Evolutionary conservation across 352 stramenopile genomes (phyloP).

Genomic region (Globisporangium spinosum): DNA sequence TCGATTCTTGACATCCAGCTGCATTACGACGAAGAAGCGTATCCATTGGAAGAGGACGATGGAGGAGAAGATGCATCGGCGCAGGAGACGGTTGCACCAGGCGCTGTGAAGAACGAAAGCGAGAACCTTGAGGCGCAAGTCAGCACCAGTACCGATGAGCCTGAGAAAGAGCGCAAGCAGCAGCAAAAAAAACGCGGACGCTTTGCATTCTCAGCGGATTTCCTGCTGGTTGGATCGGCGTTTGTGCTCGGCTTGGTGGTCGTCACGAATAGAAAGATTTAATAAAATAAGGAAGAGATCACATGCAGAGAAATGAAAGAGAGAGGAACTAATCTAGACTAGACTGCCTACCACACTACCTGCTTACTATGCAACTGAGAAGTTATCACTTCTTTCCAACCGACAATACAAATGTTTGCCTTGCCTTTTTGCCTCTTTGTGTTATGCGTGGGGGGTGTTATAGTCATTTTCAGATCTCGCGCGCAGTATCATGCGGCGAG

Average conservation of each 20-base stretch:
- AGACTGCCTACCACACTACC: neutral
- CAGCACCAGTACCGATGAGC: neutral
- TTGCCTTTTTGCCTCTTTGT: neutral
- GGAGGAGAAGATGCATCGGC: neutral
- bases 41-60: conserved; percentile 40
- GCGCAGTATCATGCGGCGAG: neutral
- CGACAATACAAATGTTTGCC: neutral
- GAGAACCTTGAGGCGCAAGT: neutral
- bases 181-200: neutral
- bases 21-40: conserved; percentile 66
- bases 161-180: neutral
- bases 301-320: conserved; percentile 1
- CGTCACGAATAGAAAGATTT: conserved; percentile 41
- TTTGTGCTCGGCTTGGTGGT: conserved; percentile 26
- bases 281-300: conserved; percentile 22
- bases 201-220: conserved; percentile 50
- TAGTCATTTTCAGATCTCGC: neutral
- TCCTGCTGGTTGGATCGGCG: conserved; percentile 26
- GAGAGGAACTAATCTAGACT: neutral
- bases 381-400: neutral
- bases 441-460: neutral
- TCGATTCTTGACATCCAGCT: conserved; percentile 82
- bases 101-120: neutral
- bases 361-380: neutral
- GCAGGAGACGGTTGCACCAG: neutral